Percentiles rank a stretch among this genome's conserved stretches.
Evolutionary conservation across 202 grass and related monocot species (phyloP).

Genomic region (Schoenoplectus triqueter): DNA sequence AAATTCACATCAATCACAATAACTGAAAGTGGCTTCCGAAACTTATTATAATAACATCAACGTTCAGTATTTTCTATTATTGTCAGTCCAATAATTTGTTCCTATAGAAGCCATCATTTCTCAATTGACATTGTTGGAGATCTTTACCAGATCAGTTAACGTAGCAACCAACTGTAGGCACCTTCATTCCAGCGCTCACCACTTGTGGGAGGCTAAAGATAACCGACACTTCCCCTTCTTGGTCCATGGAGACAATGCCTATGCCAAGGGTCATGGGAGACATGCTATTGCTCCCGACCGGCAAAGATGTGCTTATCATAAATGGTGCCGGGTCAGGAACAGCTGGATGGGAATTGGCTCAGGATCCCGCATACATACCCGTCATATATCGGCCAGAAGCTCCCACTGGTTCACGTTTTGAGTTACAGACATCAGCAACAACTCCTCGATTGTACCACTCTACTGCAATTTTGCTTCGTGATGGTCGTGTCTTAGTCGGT

Average conservation of each 20-base stretch:
- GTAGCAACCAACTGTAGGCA: conserved; percentile 19
- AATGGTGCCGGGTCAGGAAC: conserved; percentile 73
- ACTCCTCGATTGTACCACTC: conserved; percentile 81
- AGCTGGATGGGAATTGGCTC: conserved; percentile 72
- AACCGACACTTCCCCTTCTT: conserved; percentile 61
- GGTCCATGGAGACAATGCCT: conserved; percentile 81
- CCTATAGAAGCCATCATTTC: neutral
- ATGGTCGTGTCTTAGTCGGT: conserved; percentile 72
- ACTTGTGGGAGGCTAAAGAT: conserved; percentile 88
- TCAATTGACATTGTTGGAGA: neutral
- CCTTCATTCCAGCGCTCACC: conserved; percentile 44
- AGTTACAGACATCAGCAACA: conserved; percentile 45
- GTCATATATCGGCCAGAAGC: conserved; percentile 57
- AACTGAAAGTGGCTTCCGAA: neutral
- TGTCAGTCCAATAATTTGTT: neutral
- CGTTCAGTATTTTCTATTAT: neutral
- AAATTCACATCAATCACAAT: neutral
- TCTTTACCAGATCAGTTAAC: neutral
- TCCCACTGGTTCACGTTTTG: conserved; percentile 48
- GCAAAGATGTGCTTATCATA: conserved; percentile 64
- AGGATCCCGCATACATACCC: conserved; percentile 48
- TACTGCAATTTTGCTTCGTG: conserved; percentile 66
- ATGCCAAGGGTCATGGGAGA: conserved; percentile 87
- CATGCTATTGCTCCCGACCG: conserved; percentile 79
- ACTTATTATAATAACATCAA: neutral